These are phyloP conservation scores for Linderina pennispora DNA, from an alignment of 192 early-diverging fungal genomes.

Conservation along the genomic window DNA sequence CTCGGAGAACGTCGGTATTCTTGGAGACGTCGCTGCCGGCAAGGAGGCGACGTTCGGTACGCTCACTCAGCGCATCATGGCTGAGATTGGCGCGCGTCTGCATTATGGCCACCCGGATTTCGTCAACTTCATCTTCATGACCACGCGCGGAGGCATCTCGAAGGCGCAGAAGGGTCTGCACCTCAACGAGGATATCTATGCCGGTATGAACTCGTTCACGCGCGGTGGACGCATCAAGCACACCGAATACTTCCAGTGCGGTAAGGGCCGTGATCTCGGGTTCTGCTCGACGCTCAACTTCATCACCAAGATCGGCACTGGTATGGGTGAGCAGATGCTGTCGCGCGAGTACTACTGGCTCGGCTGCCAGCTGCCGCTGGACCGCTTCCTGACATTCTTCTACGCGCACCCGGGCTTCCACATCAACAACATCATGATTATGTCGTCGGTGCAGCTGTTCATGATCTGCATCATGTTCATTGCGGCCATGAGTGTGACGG, in stretches of 20 bases:
- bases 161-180: slow-evolving; percentile 89
- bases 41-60: slow-evolving; percentile 87
- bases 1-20: slow-evolving; percentile 74
- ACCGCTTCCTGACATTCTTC: slow-evolving; percentile 83
- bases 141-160: slow-evolving; percentile 77
- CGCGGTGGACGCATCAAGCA: slow-evolving; percentile 85
- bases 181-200: slow-evolving; percentile 89
- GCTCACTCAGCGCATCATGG: slow-evolving; percentile 78
- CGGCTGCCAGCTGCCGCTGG: slow-evolving; percentile 76
- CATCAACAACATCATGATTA: slow-evolving; percentile 84
- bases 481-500: slow-evolving; percentile 59
- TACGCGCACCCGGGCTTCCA: slow-evolving; percentile 88
- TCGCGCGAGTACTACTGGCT: slow-evolving; percentile 91
- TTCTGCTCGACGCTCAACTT: slow-evolving; percentile 87
- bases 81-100: slow-evolving; percentile 73
- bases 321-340: slow-evolving; percentile 91
- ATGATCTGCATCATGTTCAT: slow-evolving; percentile 74
- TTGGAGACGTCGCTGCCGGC: slow-evolving; percentile 86
- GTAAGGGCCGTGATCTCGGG: slow-evolving; percentile 85
- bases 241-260: slow-evolving; percentile 87
- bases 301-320: slow-evolving; percentile 84
- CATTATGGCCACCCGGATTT: slow-evolving; percentile 91
- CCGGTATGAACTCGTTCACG: slow-evolving; percentile 83
- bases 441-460: slow-evolving; percentile 75
- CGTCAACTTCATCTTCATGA: slow-evolving; percentile 84